These are phyloP conservation scores for Cokeromyces recurvatus DNA, from an alignment of 371 early-diverging fungal genomes.

Conservation along the genomic window DNA sequence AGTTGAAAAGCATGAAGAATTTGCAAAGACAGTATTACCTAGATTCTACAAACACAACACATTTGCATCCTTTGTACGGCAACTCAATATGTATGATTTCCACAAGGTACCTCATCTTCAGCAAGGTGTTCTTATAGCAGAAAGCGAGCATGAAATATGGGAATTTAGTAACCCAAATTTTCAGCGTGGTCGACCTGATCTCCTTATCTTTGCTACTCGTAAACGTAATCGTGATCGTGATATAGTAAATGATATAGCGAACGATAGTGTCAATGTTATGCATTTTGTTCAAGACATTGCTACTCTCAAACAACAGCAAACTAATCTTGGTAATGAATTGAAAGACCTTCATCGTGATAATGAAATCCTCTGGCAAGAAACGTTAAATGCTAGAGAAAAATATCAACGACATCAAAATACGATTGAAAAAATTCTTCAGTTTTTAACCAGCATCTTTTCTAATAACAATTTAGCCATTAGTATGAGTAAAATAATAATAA, in stretches of 20 bases:
- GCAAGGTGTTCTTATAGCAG: conserved; percentile 66
- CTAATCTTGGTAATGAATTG: conserved; percentile 75
- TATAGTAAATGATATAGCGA: conserved; percentile 21
- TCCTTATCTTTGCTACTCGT: conserved; percentile 48
- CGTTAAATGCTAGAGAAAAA: conserved; percentile 65
- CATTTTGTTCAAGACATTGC: conserved; percentile 69
- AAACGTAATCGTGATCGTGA: conserved; percentile 47
- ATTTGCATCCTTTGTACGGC: conserved; percentile 91
- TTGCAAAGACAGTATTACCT: conserved; percentile 81
- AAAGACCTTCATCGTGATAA: conserved; percentile 74
- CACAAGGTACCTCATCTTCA: conserved; percentile 77
- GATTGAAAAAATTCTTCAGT: conserved; percentile 83
- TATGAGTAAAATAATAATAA: no score
- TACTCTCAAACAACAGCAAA: conserved; percentile 78
- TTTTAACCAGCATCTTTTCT: conserved; percentile 65
- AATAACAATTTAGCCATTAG: conserved; percentile 13
- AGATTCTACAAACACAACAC: conserved; percentile 91
- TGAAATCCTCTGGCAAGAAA: conserved; percentile 75
- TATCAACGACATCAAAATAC: conserved; percentile 84
- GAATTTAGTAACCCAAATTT: conserved; percentile 57
- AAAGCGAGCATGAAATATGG: conserved; percentile 58
- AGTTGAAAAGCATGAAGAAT: conserved; percentile 69
- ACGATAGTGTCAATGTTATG: conserved; percentile 34
- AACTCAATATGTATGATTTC: conserved; percentile 91
- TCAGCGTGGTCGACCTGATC: conserved; percentile 46